Base-by-base conservation (phyloP, 2,329 filamentous ascomycete species). In the Verticillium zaregamsianum region DNA sequence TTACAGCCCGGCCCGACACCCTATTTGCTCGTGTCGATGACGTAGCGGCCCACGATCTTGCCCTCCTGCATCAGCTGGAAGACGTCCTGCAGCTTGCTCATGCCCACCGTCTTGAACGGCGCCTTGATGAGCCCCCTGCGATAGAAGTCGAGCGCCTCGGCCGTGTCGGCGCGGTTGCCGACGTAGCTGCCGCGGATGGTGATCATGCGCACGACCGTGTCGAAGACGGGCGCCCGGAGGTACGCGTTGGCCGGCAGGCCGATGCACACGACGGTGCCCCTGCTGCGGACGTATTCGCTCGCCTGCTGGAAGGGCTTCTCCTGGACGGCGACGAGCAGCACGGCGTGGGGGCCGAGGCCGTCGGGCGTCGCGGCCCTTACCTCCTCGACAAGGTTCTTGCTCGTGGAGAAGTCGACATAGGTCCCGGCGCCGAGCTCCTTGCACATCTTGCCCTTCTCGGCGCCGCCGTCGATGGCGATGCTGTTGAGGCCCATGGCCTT, bases 291-390 rank as follows among this genome's bases (percentile, higher is more conserved):
- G 77, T 97, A 97, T 77, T 86, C 88, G 57, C 91, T 88, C 52
- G 94, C 94, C 80, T 97, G 93, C 80, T 97, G 92, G 88, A 97
- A 97, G 60, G 94, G 94, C 82, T 90, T 92, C 84, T 97, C 93
- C 69, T 82, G 86, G 59, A 92, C 93, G 64, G 94, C 93, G 64
- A 97, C 86, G 55, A 97, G 83, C 67, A 97, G 82, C 64, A 94
- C 93, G 45, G 92, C 93, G 70, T 96, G 90, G 5, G 93, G 93
- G 59, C 94, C 94, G 17, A 92, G 84, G 23, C 91, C 91, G 69
- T 94, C 92, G 32, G 86, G 78, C 1, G 92, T 96, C 32, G 89
- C 88, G 56, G 86, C 87, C 80, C 93, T 91, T 66, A 97, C 93
- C 67, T 96, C 92, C 68, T 86, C 86, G 68, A 96, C 90, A 31